Conservation (phyloP, 441 rosid genomes). For the Hura crepitans region DNA sequence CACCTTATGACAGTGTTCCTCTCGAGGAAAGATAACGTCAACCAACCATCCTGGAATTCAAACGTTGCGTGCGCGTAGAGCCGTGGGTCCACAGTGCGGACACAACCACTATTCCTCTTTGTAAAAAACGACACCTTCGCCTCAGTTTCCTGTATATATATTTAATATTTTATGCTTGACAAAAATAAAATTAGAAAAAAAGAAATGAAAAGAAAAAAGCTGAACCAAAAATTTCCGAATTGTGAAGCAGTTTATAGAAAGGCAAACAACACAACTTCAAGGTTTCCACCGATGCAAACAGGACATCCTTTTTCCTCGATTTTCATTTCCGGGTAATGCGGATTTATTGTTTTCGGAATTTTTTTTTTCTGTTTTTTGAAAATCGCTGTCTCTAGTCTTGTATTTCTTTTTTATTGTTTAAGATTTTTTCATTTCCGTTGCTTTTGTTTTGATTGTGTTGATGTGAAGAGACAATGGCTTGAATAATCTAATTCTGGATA, state of each 20-base stretch:
- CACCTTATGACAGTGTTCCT: background rate
- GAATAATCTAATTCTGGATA: constrained; percentile 30
- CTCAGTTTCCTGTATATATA: no score
- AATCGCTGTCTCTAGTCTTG: background rate
- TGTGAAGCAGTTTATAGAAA: constrained; percentile 33
- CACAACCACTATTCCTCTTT: no score
- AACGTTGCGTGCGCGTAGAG: constrained; percentile 41
- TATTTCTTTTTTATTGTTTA: background rate
- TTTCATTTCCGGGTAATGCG: constrained; percentile 29
- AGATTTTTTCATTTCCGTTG: constrained; percentile 1
- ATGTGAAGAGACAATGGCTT: constrained; percentile 8
- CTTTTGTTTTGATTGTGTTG: constrained; percentile 10
- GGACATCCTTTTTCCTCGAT: constrained; percentile 20
- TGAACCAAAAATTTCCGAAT: background rate
- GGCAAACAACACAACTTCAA: constrained; percentile 21
- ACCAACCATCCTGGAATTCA: constrained; percentile 9
- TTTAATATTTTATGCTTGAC: no score
- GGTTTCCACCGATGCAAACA: constrained; percentile 34
- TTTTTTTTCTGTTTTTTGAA: background rate
- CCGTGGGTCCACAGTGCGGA: constrained; percentile 13
- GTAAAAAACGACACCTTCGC: no score
- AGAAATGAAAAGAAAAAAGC: background rate
- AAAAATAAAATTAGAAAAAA: background rate
- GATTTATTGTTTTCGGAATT: constrained; percentile 2
- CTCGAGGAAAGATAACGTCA: constrained; percentile 10